Conservation (phyloP, 164 flowering plant species). For the Taxillus chinensis region DNA sequence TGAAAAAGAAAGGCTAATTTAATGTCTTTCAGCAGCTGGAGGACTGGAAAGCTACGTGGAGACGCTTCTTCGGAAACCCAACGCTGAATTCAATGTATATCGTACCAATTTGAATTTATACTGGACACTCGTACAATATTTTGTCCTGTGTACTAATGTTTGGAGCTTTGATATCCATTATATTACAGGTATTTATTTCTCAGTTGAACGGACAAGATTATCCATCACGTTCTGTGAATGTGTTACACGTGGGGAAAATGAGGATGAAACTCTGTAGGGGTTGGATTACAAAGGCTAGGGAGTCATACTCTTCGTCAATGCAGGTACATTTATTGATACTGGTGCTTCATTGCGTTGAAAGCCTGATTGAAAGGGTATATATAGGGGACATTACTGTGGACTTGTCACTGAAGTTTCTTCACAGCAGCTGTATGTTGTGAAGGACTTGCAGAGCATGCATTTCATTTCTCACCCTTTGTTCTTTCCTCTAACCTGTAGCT, state of each 20-base stretch:
- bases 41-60: conserved; percentile 72
- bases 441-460: neutral
- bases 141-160: neutral
- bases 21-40: conserved; percentile 37
- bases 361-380: too few species aligned
- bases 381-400: neutral
- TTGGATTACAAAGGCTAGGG: conserved; percentile 62
- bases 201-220: conserved; percentile 59
- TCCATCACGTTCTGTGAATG: conserved; percentile 38
- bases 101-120: neutral
- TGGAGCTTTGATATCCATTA: neutral
- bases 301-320: conserved; percentile 53
- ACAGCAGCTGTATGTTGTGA: neutral
- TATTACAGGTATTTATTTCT: conserved; percentile 23
- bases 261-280: conserved; percentile 60
- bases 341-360: neutral
- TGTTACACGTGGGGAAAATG: conserved; percentile 50
- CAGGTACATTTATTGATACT: conserved; percentile 22
- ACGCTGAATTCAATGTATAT: conserved; percentile 56
- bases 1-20: neutral
- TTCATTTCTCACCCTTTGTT: neutral
- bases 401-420: neutral
- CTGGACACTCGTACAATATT: neutral
- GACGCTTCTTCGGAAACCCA: conserved; percentile 52
- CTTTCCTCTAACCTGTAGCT: conserved; percentile 30